phyloP scores from a whole-genome alignment of 1,284 basidiomycete genomes.

The Melanopsichium pennsylvanicum region DNA sequence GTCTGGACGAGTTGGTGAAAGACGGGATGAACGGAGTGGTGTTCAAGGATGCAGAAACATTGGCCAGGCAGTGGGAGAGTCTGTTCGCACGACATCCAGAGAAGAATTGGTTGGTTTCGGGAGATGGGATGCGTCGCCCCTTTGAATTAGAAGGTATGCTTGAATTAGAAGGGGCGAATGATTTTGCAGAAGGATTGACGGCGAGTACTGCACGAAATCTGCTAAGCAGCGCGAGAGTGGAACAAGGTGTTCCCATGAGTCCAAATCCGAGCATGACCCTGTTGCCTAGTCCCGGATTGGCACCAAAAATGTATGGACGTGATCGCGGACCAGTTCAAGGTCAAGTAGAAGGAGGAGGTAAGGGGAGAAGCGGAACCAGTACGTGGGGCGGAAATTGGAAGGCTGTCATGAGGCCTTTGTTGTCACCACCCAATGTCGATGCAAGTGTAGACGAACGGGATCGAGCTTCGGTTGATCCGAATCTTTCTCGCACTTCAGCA shows the following conservation, averaged over 20 bases:
- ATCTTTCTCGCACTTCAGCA: constrained; percentile 5
- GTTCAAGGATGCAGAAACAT: constrained; percentile 76
- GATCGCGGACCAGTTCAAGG: too few relatives aligned
- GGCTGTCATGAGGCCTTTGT: constrained; percentile 46
- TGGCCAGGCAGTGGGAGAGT: constrained; percentile 75
- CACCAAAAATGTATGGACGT: too few relatives aligned
- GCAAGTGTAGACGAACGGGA: not conserved
- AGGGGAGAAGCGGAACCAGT: constrained; percentile 2
- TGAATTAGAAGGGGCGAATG: too few relatives aligned
- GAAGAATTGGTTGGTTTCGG: constrained; percentile 24
- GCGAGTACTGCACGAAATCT: too few relatives aligned
- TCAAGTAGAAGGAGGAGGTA: too few relatives aligned
- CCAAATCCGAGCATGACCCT: constrained; percentile 45
- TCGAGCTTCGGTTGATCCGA: not conserved
- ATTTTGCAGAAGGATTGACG: too few relatives aligned
- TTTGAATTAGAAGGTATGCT: constrained; percentile 14
- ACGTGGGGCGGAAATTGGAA: constrained; percentile 59
- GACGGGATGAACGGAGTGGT: constrained; percentile 82
- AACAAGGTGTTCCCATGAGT: constrained; percentile 25
- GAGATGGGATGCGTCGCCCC: constrained; percentile 23
- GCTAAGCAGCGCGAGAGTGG: too few relatives aligned
- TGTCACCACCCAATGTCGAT: constrained; percentile 8
- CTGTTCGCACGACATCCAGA: constrained; percentile 35
- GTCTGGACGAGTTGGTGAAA: constrained; percentile 85
- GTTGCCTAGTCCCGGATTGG: constrained; percentile 35